These are phyloP conservation scores for Tolypocladium cylindrosporum DNA, from an alignment of 2,329 filamentous ascomycete genomes.

Conservation along the genomic window DNA sequence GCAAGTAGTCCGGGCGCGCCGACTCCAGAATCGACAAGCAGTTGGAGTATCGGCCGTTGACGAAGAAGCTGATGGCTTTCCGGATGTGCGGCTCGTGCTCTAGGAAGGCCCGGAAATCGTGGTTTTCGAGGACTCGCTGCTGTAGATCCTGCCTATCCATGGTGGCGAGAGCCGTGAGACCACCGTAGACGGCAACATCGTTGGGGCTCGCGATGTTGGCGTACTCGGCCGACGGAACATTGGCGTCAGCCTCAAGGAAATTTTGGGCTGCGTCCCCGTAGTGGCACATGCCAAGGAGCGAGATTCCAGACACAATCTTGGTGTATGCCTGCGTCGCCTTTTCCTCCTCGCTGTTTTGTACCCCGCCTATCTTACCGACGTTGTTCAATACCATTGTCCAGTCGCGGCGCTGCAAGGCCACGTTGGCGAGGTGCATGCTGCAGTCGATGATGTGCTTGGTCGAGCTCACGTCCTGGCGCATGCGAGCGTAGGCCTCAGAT, in stretches of 20 bases:
- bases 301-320: conserved; percentile 41
- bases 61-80: conserved; percentile 81
- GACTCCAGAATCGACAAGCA: conserved; percentile 76
- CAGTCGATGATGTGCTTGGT: conserved; percentile 77
- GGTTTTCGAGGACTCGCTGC: conserved; percentile 66
- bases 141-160: conserved; percentile 76
- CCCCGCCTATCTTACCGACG: conserved; percentile 51
- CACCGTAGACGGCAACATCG: conserved; percentile 86
- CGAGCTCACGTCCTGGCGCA: conserved; percentile 84
- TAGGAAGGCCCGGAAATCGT: conserved; percentile 72
- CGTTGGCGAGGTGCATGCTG: conserved; percentile 65
- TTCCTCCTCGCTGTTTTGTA: conserved; percentile 37
- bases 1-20: conserved; percentile 76
- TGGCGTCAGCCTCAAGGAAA: conserved; percentile 58
- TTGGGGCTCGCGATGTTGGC: conserved; percentile 70
- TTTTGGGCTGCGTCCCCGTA: conserved; percentile 55
- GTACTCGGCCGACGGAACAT: conserved; percentile 39
- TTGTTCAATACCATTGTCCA: conserved; percentile 59
- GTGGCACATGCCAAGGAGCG: conserved; percentile 33
- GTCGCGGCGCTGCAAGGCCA: conserved; percentile 66
- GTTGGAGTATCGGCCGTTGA: conserved; percentile 77
- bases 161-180: conserved; percentile 78
- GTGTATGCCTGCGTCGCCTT: conserved; percentile 36
- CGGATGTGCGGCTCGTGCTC: conserved; percentile 92
- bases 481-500: conserved; percentile 68